Base-by-base conservation (phyloP, 352 stramenopile species). In the Pythium aquatile region DNA sequence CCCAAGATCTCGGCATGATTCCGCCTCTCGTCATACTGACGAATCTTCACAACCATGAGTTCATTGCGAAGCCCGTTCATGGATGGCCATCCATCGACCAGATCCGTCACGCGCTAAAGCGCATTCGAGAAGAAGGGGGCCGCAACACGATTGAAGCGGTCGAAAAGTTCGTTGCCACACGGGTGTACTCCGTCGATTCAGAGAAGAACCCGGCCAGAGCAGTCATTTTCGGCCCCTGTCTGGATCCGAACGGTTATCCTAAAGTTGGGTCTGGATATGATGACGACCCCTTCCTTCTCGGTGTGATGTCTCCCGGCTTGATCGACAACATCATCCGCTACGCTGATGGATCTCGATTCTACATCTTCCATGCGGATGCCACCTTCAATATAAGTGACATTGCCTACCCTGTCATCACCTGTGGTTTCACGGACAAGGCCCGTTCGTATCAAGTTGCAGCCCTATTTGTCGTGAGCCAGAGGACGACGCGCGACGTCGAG, bases 361-460 rank as follows among this genome's bases (percentile, higher is more conserved):
- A 4, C 44, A 37, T 55, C 48, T 55, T 55, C 48, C 48, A 55
- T 14, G 48, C 48, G 1, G 28, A 55, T 55, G 48, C 48, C 4
- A 55, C 48, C 13, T 55, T 55, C 48, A 55, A 55, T 24, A 8
- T 55, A 9, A 55, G 48, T 11, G 48, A 33, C 29, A 33, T 55
- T 17, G 48, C 29, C 14, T 39, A 55, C 26, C 48, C 48, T 28
- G 48, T 55, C 24, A 55, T 55, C 24, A 55, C 29, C 10, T 37
- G 48, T 37, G 48, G 44, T 10, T 29, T 29, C 44, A 51, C 44
- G 3, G 44, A 51, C 16, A 51, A 29, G 20, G 44, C n/a, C 2
- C 44, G 44, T 5, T 51, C 44, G 2, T 51, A 51, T 29, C 44
- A 51, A 29, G 17, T 51, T 10, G 44, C 44, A 20, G 44, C 44